These are phyloP conservation scores for Nicotiana tabacum DNA, from an alignment of 257 asterid genomes.

Conservation along the genomic window DNA sequence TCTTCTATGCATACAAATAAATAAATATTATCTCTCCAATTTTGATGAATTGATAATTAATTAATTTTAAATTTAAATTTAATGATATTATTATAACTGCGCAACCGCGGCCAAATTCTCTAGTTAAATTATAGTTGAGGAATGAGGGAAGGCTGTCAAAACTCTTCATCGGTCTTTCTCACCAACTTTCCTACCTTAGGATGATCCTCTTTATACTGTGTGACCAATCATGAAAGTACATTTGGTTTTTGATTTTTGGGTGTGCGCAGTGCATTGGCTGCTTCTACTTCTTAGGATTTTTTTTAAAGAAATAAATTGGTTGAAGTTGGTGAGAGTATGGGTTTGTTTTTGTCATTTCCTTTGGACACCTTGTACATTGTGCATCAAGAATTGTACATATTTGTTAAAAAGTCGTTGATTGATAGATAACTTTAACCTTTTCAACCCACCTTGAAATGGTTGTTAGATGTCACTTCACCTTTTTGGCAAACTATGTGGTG, in stretches of 20 bases:
- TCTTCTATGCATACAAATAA: too few relatives aligned
- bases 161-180: neutral
- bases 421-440: neutral
- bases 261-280: neutral
- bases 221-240: neutral
- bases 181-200: neutral
- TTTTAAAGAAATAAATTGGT: neutral
- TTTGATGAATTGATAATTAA: too few relatives aligned
- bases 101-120: too few relatives aligned
- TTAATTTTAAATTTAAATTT: too few relatives aligned
- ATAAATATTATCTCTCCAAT: too few relatives aligned
- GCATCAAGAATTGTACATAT: neutral
- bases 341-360: neutral
- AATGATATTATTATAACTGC: too few relatives aligned
- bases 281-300: neutral
- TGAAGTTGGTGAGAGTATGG: neutral
- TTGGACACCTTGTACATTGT: neutral
- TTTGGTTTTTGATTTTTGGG: neutral
- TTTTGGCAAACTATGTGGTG: neutral
- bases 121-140: too few relatives aligned
- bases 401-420: neutral
- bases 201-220: neutral
- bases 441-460: neutral
- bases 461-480: slow-evolving; percentile 1
- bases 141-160: too few relatives aligned